phyloP scores from a whole-genome alignment of 176 grass and related monocot genomes.

The Zoysia pacifica region DNA sequence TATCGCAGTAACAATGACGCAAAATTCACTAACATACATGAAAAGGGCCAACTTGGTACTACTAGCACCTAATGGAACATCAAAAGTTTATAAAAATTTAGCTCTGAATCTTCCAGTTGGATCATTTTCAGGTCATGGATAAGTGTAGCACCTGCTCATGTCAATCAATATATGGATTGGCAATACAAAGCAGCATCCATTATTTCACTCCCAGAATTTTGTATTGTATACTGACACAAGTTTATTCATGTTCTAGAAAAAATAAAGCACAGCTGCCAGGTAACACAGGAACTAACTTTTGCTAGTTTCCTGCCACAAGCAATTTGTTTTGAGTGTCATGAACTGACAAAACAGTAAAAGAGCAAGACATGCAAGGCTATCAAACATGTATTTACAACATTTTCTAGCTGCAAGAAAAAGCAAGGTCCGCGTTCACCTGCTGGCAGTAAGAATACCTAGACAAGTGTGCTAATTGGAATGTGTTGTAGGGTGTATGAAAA shows the following conservation, averaged over 20 bases:
- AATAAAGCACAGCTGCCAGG: not conserved
- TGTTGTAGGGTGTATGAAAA: not conserved
- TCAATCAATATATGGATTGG: not conserved
- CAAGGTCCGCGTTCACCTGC: no score
- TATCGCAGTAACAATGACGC: not conserved
- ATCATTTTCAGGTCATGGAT: not conserved
- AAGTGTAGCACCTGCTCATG: no score
- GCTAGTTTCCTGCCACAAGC: not conserved
- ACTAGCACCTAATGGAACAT: not conserved
- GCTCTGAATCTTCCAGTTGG: not conserved
- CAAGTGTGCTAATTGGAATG: constrained; percentile 1
- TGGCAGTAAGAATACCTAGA: no score
- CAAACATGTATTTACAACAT: no score
- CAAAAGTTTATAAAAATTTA: not conserved
- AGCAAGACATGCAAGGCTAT: no score
- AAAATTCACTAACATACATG: not conserved
- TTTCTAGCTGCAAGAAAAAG: no score
- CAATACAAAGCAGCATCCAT: constrained; percentile 11
- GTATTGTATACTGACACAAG: not conserved
- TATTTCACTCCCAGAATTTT: not conserved
- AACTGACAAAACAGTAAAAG: not conserved
- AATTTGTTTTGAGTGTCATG: not conserved
- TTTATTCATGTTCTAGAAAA: no score
- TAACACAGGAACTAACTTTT: constrained; percentile 9
- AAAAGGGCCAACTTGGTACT: not conserved